Conservation (phyloP, 2,329 filamentous ascomycete species). For the Hortaea sp. region DNA sequence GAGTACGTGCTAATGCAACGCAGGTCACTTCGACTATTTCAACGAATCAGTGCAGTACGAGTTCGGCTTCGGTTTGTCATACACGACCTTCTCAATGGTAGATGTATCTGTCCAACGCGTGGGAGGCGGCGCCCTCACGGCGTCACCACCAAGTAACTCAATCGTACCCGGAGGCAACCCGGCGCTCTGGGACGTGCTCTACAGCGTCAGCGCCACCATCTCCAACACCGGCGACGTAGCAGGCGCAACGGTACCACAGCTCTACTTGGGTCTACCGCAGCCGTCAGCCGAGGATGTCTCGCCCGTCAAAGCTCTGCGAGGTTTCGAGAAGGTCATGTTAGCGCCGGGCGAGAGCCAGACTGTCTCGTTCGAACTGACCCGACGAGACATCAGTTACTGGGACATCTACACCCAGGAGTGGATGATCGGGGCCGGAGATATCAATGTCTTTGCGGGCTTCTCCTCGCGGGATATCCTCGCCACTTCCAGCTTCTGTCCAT, state of each 20-base stretch:
- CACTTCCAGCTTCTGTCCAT: slow-evolving; percentile 8
- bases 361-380: slow-evolving; percentile 6
- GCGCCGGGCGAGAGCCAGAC: slow-evolving; percentile 3
- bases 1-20: not conserved
- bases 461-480: slow-evolving; percentile 18
- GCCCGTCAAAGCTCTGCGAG: slow-evolving; percentile 15
- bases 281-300: slow-evolving; percentile 22
- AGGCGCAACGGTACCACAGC: slow-evolving; percentile 46
- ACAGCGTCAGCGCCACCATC: slow-evolving; percentile 45
- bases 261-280: slow-evolving; percentile 37
- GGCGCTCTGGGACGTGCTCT: slow-evolving; percentile 53
- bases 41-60: slow-evolving; percentile 23
- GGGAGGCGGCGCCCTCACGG: not conserved
- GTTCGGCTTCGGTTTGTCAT: slow-evolving; percentile 22
- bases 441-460: slow-evolving; percentile 16
- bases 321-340: slow-evolving; percentile 16
- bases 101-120: slow-evolving; percentile 6
- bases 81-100: slow-evolving; percentile 18
- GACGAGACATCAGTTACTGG: slow-evolving; percentile 7
- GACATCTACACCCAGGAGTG: slow-evolving; percentile 26
- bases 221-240: slow-evolving; percentile 50
- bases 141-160: slow-evolving; percentile 8
- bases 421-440: slow-evolving; percentile 9
- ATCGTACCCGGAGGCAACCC: slow-evolving; percentile 32
- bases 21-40: slow-evolving; percentile 36